These are phyloP conservation scores for Paulownia fortunei DNA, from an alignment of 257 asterid species.

Conservation along the genomic window DNA sequence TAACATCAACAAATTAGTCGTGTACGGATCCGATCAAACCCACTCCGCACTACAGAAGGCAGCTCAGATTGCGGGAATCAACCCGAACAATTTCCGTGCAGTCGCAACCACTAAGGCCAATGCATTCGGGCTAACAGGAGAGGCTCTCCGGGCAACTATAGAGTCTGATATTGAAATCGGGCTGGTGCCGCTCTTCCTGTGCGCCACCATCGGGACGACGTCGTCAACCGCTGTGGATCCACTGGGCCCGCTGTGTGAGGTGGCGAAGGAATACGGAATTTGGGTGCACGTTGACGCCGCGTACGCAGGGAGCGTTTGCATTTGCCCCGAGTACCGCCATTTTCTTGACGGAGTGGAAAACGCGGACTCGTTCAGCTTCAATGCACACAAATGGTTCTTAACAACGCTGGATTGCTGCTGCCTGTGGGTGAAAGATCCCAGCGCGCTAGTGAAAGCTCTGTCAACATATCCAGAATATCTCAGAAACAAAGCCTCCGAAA, in stretches of 20 bases:
- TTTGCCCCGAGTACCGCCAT: conserved; percentile 64
- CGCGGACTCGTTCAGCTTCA: conserved; percentile 69
- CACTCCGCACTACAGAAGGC: conserved; percentile 66
- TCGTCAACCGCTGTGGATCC: conserved; percentile 69
- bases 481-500: conserved; percentile 60
- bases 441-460: conserved; percentile 50
- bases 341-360: conserved; percentile 62
- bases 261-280: conserved; percentile 46
- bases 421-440: conserved; percentile 75
- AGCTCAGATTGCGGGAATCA: too few species aligned
- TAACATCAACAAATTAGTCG: conserved; percentile 50
- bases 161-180: conserved; percentile 48
- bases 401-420: conserved; percentile 58
- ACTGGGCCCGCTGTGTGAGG: conserved; percentile 47
- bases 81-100: conserved; percentile 50
- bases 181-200: conserved; percentile 56
- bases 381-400: conserved; percentile 75
- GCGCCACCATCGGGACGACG: conserved; percentile 71
- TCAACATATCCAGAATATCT: conserved; percentile 64
- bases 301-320: too few species aligned
- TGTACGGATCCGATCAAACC: conserved; percentile 75
- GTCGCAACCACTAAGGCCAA: conserved; percentile 44
- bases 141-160: conserved; percentile 37
- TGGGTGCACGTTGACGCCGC: conserved; percentile 85
- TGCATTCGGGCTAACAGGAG: conserved; percentile 42